phyloP scores from a whole-genome alignment of 2,329 filamentous ascomycete species.

The Didymella arachidicola region DNA sequence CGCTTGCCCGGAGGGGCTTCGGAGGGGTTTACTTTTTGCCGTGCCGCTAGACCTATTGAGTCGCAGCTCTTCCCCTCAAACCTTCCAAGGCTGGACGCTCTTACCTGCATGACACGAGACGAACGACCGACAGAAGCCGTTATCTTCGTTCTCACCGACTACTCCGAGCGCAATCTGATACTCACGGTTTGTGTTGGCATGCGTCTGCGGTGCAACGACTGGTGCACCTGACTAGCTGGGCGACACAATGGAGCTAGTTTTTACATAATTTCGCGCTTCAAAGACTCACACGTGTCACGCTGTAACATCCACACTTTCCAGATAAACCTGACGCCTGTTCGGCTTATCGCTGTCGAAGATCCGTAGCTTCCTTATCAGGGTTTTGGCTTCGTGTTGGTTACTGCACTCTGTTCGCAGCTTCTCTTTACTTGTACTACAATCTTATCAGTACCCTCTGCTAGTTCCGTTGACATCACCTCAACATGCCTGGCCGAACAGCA shows the following conservation, averaged over 20 bases:
- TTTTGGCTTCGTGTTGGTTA: neutral
- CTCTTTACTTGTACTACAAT: neutral
- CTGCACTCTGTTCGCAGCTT: neutral
- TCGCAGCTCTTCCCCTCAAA: constrained; percentile 11
- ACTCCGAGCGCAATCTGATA: constrained; percentile 15
- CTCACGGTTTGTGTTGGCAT: constrained; percentile 13
- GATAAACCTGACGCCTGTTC: constrained; percentile 19
- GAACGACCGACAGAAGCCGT: constrained; percentile 38
- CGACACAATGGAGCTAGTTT: constrained; percentile 29
- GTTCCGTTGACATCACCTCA: constrained; percentile 10
- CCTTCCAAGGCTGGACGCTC: constrained; percentile 4
- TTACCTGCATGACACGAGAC: constrained; percentile 14
- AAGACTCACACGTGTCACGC: constrained; percentile 20
- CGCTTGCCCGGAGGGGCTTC: constrained; percentile 28
- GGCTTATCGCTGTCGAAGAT: constrained; percentile 19
- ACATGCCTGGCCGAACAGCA: constrained; percentile 35
- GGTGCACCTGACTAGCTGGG: constrained; percentile 32
- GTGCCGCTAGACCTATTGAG: neutral
- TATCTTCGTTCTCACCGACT: constrained; percentile 7
- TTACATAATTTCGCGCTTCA: constrained; percentile 40
- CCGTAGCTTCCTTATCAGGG: constrained; percentile 14
- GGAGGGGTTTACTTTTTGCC: constrained; percentile 22
- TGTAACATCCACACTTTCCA: constrained; percentile 19
- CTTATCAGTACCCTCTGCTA: neutral
- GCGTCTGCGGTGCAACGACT: constrained; percentile 16